Percentiles rank a stretch among this genome's conserved stretches.
These are phyloP conservation scores for Dissophora ornata DNA, from an alignment of 192 early-diverging fungal genomes.

Conservation along the genomic window DNA sequence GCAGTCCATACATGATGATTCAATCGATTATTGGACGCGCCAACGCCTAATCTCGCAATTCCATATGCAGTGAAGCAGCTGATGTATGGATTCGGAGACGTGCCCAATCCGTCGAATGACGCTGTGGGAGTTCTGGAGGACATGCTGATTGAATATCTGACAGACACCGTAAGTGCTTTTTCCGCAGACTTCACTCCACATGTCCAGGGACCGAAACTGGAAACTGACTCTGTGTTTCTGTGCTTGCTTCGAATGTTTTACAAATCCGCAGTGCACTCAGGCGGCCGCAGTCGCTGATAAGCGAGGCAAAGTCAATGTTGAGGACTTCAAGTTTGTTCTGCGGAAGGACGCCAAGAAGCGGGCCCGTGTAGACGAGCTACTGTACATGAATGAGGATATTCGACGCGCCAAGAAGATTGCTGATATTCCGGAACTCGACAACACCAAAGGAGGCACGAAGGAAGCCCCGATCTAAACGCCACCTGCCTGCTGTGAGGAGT, in stretches of 20 bases:
- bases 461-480: constrained; percentile 27
- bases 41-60: too few species aligned
- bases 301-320: constrained; percentile 72
- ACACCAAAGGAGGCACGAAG: constrained; percentile 38
- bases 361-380: constrained; percentile 83
- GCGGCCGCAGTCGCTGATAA: constrained; percentile 62
- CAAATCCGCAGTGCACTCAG: constrained; percentile 62
- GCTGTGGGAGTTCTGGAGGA: constrained; percentile 87
- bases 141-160: constrained; percentile 79
- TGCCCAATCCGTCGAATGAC: constrained; percentile 76
- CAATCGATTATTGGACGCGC: too few species aligned
- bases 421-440: constrained; percentile 52
- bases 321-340: constrained; percentile 81
- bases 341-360: constrained; percentile 85
- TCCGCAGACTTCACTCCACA: not conserved
- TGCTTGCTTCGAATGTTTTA: too few species aligned
- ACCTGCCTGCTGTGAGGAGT: not conserved
- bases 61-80: constrained; percentile 70
- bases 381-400: constrained; percentile 83
- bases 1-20: too few species aligned
- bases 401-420: constrained; percentile 65
- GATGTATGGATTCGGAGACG: constrained; percentile 93
- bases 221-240: not conserved
- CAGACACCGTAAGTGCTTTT: constrained; percentile 74
- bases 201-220: not conserved